Evolutionary conservation across 2,329 filamentous ascomycete species (phyloP).

Genomic region (Alternaria sp.): DNA sequence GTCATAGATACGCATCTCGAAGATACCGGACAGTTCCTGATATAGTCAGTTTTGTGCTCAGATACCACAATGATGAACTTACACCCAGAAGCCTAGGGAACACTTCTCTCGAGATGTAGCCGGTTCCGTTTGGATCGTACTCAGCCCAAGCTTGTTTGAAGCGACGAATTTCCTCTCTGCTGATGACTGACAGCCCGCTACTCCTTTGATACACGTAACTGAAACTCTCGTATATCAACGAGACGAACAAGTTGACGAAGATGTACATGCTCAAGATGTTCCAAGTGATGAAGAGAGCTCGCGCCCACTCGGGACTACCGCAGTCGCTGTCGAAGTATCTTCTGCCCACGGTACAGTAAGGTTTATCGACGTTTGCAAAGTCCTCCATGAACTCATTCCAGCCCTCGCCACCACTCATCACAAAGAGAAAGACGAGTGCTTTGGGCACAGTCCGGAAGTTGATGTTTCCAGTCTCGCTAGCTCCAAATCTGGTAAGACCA

Average conservation of each 20-base stretch:
- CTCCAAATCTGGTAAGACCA: slow-evolving; percentile 86
- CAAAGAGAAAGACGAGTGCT: slow-evolving; percentile 89
- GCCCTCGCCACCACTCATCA: slow-evolving; percentile 90
- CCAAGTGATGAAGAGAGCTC: slow-evolving; percentile 91
- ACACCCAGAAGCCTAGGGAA: slow-evolving; percentile 87
- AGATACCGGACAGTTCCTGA: slow-evolving; percentile 86
- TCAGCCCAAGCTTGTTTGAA: slow-evolving; percentile 99
- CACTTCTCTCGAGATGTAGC: slow-evolving; percentile 86
- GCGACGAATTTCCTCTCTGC: slow-evolving; percentile 88
- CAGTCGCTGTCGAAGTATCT: slow-evolving; percentile 90
- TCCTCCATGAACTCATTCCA: slow-evolving; percentile 99
- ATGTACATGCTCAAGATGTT: slow-evolving; percentile 99
- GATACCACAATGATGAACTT: slow-evolving; percentile 38
- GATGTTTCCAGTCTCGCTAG: slow-evolving; percentile 74
- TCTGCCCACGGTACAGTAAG: slow-evolving; percentile 75
- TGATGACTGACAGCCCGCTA: slow-evolving; percentile 87
- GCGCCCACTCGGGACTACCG: slow-evolving; percentile 86
- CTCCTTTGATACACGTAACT: slow-evolving; percentile 98
- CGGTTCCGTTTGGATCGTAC: slow-evolving; percentile 88
- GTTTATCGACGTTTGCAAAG: slow-evolving; percentile 78
- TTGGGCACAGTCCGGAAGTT: slow-evolving; percentile 96
- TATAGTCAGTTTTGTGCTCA: slow-evolving; percentile 9
- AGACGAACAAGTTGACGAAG: slow-evolving; percentile 97
- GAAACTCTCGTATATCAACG: slow-evolving; percentile 98
- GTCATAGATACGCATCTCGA: slow-evolving; percentile 96